Percentiles rank a stretch among this genome's conserved stretches.
These are phyloP conservation scores for Amanita rimosa DNA, from an alignment of 768 basidiomycete genomes.

Conservation along the genomic window DNA sequence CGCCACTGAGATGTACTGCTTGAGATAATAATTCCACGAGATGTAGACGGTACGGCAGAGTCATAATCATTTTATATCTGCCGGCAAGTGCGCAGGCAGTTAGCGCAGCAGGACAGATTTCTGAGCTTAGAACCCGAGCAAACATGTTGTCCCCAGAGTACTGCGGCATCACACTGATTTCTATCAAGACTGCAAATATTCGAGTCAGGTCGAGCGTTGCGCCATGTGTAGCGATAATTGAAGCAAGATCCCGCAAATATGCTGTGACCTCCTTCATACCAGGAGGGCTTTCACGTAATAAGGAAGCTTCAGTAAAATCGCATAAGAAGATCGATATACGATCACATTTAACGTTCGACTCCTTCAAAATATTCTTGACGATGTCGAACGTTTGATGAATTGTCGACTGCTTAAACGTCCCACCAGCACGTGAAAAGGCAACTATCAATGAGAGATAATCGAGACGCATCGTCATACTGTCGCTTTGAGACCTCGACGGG, in stretches of 20 bases:
- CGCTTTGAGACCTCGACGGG: slow-evolving; percentile 39
- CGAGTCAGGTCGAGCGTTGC: slow-evolving; percentile 44
- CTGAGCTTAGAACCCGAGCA: slow-evolving; percentile 30
- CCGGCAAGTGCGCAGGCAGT: slow-evolving; percentile 35
- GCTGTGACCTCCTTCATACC: slow-evolving; percentile 35
- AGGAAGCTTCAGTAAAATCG: slow-evolving; percentile 35
- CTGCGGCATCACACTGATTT: slow-evolving; percentile 29
- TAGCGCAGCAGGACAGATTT: slow-evolving; percentile 35
- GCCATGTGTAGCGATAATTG: slow-evolving; percentile 41
- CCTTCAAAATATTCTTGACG: slow-evolving; percentile 44
- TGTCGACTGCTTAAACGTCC: slow-evolving; percentile 28
- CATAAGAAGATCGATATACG: slow-evolving; percentile 40
- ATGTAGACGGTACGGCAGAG: slow-evolving; percentile 26
- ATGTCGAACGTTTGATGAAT: slow-evolving; percentile 42
- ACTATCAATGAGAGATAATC: slow-evolving; percentile 51
- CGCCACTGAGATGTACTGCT: slow-evolving; percentile 35
- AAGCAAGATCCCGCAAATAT: slow-evolving; percentile 43
- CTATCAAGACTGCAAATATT: slow-evolving; percentile 38
- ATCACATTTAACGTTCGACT: slow-evolving; percentile 26
- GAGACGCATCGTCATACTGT: slow-evolving; percentile 45
- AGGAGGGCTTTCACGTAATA: slow-evolving; percentile 34
- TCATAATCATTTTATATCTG: slow-evolving; percentile 26
- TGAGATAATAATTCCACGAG: slow-evolving; percentile 31
- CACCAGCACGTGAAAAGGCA: slow-evolving; percentile 39
- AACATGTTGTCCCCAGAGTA: slow-evolving; percentile 46